Percentiles rank a stretch among this genome's conserved stretches.
These are phyloP conservation scores for Phytophthora kernoviae DNA, from an alignment of 352 stramenopile species.

Conservation along the genomic window DNA sequence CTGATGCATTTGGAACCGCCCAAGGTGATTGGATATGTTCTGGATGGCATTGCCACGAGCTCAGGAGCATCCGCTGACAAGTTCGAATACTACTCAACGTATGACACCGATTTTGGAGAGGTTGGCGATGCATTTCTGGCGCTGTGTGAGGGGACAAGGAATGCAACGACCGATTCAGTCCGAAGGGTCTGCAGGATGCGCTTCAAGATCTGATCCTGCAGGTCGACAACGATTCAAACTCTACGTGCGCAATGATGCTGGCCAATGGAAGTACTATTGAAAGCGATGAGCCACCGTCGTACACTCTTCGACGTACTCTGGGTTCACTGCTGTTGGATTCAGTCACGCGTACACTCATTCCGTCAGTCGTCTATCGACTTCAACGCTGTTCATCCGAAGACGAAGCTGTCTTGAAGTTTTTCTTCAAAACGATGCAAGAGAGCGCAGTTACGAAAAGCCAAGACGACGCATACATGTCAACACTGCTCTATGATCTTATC, in stretches of 20 bases:
- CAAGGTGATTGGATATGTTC: neutral
- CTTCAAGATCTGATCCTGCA: too few relatives aligned
- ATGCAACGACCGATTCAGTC: constrained; percentile 13
- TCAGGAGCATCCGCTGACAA: constrained; percentile 9
- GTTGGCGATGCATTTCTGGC: constrained; percentile 29
- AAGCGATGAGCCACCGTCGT: constrained; percentile 22
- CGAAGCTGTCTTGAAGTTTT: constrained; percentile 20
- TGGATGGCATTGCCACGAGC: too few relatives aligned
- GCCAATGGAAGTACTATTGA: too few relatives aligned
- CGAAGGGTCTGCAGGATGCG: too few relatives aligned
- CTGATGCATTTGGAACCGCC: constrained; percentile 38
- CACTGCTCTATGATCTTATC: constrained; percentile 46
- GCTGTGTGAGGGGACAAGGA: constrained; percentile 10
- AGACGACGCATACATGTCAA: constrained; percentile 29
- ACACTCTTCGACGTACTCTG: constrained; percentile 22
- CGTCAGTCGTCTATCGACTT: constrained; percentile 38
- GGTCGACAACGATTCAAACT: too few relatives aligned
- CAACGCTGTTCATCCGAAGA: constrained; percentile 35
- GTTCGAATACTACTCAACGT: constrained; percentile 34
- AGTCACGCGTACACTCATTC: constrained; percentile 35
- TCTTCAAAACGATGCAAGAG: constrained; percentile 10
- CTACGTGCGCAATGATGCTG: too few relatives aligned
- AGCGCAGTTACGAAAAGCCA: constrained; percentile 1
- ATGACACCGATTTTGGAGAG: constrained; percentile 35
- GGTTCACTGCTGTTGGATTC: constrained; percentile 29